These are phyloP conservation scores for Paraphaeosphaeria sporulosa DNA, from an alignment of 2,329 filamentous ascomycete genomes.

Conservation along the genomic window DNA sequence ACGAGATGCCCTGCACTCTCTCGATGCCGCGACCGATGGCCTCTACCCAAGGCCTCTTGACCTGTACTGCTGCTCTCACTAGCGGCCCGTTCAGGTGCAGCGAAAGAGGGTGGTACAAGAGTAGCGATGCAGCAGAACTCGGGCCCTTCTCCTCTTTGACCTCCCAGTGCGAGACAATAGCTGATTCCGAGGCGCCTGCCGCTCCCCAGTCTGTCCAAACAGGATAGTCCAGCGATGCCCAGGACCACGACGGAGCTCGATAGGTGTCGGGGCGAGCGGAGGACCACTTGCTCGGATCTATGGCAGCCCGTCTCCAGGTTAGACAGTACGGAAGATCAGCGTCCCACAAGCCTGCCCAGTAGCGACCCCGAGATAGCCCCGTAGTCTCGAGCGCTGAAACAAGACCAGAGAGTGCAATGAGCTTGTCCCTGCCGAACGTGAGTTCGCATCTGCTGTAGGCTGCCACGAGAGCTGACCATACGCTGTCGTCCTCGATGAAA, in stretches of 20 bases:
- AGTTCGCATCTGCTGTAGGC: constrained; percentile 16
- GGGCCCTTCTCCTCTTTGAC: constrained; percentile 6
- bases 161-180: neutral
- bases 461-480: constrained; percentile 4
- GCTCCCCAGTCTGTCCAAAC: constrained; percentile 4
- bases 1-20: constrained; percentile 10
- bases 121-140: neutral
- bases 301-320: constrained; percentile 10
- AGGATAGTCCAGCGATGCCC: constrained; percentile 8
- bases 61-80: neutral
- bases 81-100: neutral
- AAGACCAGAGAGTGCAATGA: constrained; percentile 11
- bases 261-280: neutral
- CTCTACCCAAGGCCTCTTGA: constrained; percentile 2
- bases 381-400: neutral
- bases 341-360: constrained; percentile 15
- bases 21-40: constrained; percentile 8
- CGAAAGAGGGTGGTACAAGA: neutral
- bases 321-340: constrained; percentile 15
- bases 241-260: constrained; percentile 10
- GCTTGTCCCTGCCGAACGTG: constrained; percentile 13
- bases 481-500: constrained; percentile 13
- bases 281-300: constrained; percentile 4
- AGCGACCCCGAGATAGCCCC: constrained; percentile 8
- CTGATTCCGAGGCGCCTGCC: neutral